Conservation (phyloP, 805 yeast genomes). For the Scheffersomyces amazonensis region DNA sequence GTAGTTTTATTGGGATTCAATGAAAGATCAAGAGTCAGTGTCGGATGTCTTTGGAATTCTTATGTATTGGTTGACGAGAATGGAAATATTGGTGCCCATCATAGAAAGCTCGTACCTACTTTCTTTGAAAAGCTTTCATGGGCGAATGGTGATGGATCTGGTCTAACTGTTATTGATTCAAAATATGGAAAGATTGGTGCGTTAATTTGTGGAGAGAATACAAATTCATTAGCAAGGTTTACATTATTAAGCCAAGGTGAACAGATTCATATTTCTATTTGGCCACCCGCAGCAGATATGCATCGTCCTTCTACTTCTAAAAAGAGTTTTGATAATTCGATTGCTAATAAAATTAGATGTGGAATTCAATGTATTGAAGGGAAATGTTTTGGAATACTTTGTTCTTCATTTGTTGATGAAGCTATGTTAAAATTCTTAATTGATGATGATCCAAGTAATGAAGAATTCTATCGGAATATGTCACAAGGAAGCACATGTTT, state of each 20-base stretch:
- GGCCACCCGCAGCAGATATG: constrained; percentile 27
- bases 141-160: constrained; percentile 1
- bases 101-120: background rate
- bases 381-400: constrained; percentile 18
- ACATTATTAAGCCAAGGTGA: constrained; percentile 19
- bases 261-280: constrained; percentile 16
- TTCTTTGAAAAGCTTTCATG: background rate
- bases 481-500: constrained; percentile 18
- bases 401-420: constrained; percentile 16
- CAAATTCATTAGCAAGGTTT: constrained; percentile 17
- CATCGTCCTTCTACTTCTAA: constrained; percentile 36
- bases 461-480: constrained; percentile 10
- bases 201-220: background rate
- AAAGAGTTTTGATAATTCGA: constrained; percentile 15
- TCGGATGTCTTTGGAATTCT: constrained; percentile 21
- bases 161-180: background rate
- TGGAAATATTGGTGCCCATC: background rate
- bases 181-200: background rate
- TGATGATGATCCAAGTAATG: constrained; percentile 17
- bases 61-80: constrained; percentile 7
- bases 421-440: constrained; percentile 14
- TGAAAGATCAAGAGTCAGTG: constrained; percentile 15
- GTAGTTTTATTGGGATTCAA: constrained; percentile 17
- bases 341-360: constrained; percentile 11
- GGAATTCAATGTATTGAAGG: constrained; percentile 20